Evolutionary conservation across 352 stramenopile species (phyloP).

Genomic region (Globisporangium cylindrosporum): DNA sequence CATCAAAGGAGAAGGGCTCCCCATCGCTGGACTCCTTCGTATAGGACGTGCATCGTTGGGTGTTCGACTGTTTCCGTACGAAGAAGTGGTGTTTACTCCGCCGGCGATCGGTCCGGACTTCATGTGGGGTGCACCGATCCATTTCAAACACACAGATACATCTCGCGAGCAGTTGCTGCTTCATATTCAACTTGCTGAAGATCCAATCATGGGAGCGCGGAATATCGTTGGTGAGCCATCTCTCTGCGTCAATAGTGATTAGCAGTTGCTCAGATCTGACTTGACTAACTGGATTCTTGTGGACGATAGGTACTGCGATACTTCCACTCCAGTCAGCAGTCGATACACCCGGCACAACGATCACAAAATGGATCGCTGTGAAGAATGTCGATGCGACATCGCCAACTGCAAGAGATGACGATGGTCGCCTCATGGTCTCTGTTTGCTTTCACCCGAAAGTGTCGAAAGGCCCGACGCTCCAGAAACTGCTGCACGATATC

Average conservation of each 20-base stretch:
- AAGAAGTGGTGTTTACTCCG: slow-evolving; percentile 4
- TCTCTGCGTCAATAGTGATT: background rate
- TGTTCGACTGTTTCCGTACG: slow-evolving; percentile 13
- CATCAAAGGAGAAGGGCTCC: slow-evolving; percentile 10
- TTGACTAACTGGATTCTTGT: no score
- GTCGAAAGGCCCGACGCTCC: slow-evolving; percentile 14
- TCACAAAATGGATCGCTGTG: slow-evolving; percentile 12
- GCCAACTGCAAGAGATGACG: background rate
- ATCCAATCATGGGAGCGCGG: slow-evolving; percentile 1
- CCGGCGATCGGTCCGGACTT: slow-evolving; percentile 6
- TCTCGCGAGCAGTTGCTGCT: slow-evolving; percentile 8
- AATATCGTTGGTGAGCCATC: slow-evolving; percentile 2
- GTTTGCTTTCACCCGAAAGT: slow-evolving; percentile 20
- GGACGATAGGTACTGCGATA: no score
- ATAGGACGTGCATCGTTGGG: slow-evolving; percentile 4
- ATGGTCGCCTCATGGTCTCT: slow-evolving; percentile 7
- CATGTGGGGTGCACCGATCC: slow-evolving; percentile 9
- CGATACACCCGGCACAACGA: slow-evolving; percentile 16
- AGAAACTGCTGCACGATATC: slow-evolving; percentile 12
- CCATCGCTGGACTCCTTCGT: background rate
- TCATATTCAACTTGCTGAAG: slow-evolving; percentile 4
- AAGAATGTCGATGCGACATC: background rate
- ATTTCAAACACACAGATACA: slow-evolving; percentile 9
- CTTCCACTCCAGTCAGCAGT: slow-evolving; percentile 9
- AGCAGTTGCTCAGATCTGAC: no score